Evolutionary conservation across 2,329 filamentous ascomycete genomes (phyloP), one percentile per base, ranked within the genome.

Genomic region (Pochonia chlamydosporia): DNA sequence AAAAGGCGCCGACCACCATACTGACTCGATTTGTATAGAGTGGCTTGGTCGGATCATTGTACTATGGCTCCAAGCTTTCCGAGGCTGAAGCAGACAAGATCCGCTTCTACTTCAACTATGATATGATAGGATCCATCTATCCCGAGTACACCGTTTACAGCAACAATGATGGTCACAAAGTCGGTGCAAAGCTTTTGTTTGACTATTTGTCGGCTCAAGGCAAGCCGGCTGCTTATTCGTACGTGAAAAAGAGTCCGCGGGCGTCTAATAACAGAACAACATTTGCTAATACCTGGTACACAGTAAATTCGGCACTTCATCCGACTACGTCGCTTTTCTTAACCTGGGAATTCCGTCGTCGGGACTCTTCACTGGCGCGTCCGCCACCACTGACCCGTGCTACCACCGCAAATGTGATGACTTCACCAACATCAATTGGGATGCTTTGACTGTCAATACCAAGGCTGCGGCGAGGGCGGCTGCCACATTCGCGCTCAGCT

Each of bases 41-140:
- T 31, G 70, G 70, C n/a, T 60, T 73, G 14, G 52, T 70, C 40
- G 72, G 71, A n/a, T 72, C 70, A 5, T 55, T 66, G 18, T 61
- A 70, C 59, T 73, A 72, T 48, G 65, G 61, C 2, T 48, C 58
- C 13, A 58, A 60, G 6, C 62, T 73, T 24, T 57, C 62, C 10
- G 55, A 62, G 20, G 57, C 59, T 2, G 67, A 72, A 39, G 63
- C 64, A 0, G 68, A 76, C 50, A 81, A 79, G 63, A 80, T 87
- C 56, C 72, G 75, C 2, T 78, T 85, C 26, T 84, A 85, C 68
- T 77, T 85, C 60, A 84, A 87, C 68, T 85, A 83, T 57, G 83
- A 87, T 64, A 87, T 87, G 84, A 82, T 86, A 47, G 71, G 66
- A n/a, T 73, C 69, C 14, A 61, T 63, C 3, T 55, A 59, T n/a